phyloP scores from a whole-genome alignment of 306 rosid genomes.

The Ziziphus jujuba region DNA sequence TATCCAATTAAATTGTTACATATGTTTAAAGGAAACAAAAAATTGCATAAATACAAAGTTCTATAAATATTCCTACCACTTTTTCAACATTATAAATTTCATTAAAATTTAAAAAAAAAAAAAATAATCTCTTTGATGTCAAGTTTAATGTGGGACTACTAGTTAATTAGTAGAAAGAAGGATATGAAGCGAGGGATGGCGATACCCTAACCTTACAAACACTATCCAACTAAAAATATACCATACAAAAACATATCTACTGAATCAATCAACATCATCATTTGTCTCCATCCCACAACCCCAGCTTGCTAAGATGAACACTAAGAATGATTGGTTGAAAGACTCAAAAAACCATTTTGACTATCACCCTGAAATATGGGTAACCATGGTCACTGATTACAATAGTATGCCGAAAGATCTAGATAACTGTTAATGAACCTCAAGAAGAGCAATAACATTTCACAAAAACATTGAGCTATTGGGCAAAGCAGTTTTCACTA shows the following conservation, averaged over 20 bases:
- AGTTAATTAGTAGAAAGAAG: not conserved
- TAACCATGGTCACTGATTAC: no score
- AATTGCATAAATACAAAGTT: not conserved
- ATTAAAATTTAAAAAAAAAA: not conserved
- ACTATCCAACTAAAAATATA: not conserved
- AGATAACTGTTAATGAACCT: no score
- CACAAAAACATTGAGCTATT: no score
- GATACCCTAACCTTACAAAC: not conserved
- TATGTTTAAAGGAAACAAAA: not conserved
- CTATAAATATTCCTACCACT: not conserved
- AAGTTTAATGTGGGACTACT: not conserved
- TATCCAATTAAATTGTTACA: not conserved
- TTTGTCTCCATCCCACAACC: not conserved
- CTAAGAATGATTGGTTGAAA: not conserved
- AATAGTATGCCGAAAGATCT: no score
- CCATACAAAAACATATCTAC: not conserved
- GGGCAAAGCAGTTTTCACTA: no score
- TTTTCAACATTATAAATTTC: not conserved
- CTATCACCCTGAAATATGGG: no score
- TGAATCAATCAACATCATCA: not conserved
- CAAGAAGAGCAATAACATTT: no score
- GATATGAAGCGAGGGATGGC: not conserved
- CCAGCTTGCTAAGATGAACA: not conserved
- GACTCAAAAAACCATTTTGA: no score
- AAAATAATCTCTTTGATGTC: not conserved